Evolutionary conservation across 1,284 basidiomycete species (phyloP).

Genomic region (Flammula alnicola): DNA sequence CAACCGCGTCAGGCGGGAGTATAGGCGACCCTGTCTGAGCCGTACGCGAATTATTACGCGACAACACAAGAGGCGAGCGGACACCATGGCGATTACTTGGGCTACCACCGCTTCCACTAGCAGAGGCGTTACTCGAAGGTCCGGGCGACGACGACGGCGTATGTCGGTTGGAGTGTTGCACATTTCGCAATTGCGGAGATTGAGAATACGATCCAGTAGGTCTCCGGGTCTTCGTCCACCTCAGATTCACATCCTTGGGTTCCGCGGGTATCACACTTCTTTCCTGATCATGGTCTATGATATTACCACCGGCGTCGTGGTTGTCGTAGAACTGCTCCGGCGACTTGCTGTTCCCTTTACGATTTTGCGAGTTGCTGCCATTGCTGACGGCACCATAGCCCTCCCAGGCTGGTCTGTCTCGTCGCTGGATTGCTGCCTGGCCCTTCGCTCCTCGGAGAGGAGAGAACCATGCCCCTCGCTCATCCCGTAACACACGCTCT

Average conservation of each 20-base stretch:
- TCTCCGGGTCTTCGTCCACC: constrained; percentile 47
- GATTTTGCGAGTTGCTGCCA: constrained; percentile 24
- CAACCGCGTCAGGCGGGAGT: constrained; percentile 76
- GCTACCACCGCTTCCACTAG: constrained; percentile 31
- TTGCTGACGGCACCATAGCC: constrained; percentile 63
- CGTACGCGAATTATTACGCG: constrained; percentile 37
- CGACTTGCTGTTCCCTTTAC: constrained; percentile 18
- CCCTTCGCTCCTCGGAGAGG: constrained; percentile 54
- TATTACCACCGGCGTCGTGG: constrained; percentile 32
- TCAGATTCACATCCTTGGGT: constrained; percentile 45
- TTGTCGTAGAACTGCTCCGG: constrained; percentile 24
- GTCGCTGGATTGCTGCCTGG: constrained; percentile 40
- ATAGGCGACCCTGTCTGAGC: constrained; percentile 36
- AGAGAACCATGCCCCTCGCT: constrained; percentile 72
- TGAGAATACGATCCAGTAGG: constrained; percentile 25
- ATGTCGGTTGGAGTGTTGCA: constrained; percentile 20
- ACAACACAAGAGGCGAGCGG: constrained; percentile 39
- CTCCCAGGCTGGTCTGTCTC: constrained; percentile 45
- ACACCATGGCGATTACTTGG: constrained; percentile 29
- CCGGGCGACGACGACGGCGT: constrained; percentile 28
- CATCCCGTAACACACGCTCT: constrained; percentile 69
- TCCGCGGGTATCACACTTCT: constrained; percentile 32
- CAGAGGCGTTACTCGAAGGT: constrained; percentile 17
- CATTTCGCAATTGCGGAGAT: constrained; percentile 14
- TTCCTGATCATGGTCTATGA: constrained; percentile 51